Evolutionary conservation across 1,284 basidiomycete genomes (phyloP), one percentile per base, ranked within the genome.

Genomic region (Fomitopsis palustris): DNA sequence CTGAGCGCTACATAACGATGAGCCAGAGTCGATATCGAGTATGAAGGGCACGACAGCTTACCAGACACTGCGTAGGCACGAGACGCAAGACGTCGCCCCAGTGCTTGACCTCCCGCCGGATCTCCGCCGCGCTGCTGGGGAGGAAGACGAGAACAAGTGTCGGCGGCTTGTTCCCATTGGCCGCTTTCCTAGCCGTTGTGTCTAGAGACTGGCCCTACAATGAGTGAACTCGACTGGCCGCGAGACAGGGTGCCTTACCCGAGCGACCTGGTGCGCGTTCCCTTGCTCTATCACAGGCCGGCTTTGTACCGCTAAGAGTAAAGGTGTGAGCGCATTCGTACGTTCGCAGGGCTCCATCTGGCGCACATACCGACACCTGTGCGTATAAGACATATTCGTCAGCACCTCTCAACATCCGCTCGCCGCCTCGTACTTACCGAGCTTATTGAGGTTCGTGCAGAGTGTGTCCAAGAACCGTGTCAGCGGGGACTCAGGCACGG

Each of bases 81-180:
- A 69, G 71, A 17, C 39, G 39, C 2, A 45, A 14, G 25, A 73
- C 64, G 62, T 81, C 80, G 0, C 80, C 79, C 76, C 77, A 81
- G 49, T 72, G 67, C 63, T 83, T 83, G 51, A 82, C 70, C 0
- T 55, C 53, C 38, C 67, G 66, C 31, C 74, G 62, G 10, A 77
- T 65, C 3, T 68, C 67, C 1, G 69, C 70, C 7, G 74, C 77
- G 45, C 69, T 69, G 12, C 68, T 58, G 7, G 72, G 70, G 1
- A 73, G 64, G 17, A 73, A 57, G 3, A 66, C 69, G 0, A 73
- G 9, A 8, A 73, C 49, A 4, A 73, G 47, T 3, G 55, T 52
- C 0, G 66, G 66, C 37, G 53, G 74, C 0, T 43, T 43, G 5
- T 3, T n/a, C 29, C 19, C 19, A n/a, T 3, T 8, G 9, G 10